A percentile compares a stretch with the other conserved stretches of the same genome.
These are phyloP conservation scores for Fusarium siculi DNA, from an alignment of 2,329 filamentous ascomycete species.

Conservation along the genomic window DNA sequence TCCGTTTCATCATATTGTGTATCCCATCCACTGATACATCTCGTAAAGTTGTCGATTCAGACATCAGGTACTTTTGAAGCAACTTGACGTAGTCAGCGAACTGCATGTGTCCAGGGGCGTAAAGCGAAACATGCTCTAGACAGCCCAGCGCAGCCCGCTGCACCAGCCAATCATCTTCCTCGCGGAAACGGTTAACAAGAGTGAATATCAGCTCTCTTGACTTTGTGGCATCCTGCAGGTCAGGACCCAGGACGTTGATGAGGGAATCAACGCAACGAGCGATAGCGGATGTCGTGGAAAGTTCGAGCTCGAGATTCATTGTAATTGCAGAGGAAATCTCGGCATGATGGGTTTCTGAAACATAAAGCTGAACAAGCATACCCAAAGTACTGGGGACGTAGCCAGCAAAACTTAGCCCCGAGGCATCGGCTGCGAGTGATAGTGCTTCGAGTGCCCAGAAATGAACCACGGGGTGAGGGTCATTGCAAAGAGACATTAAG, in stretches of 20 bases:
- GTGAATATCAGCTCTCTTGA: constrained; percentile 92
- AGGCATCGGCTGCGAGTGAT: constrained; percentile 87
- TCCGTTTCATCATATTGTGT: constrained; percentile 94
- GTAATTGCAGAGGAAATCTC: constrained; percentile 83
- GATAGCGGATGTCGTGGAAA: constrained; percentile 84
- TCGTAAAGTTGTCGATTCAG: constrained; percentile 73
- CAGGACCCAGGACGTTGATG: constrained; percentile 94
- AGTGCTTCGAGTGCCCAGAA: constrained; percentile 95
- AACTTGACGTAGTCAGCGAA: constrained; percentile 85
- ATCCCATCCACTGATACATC: constrained; percentile 88
- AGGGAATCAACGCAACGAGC: constrained; percentile 92
- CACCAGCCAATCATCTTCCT: constrained; percentile 76
- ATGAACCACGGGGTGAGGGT: constrained; percentile 94
- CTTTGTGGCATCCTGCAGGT: constrained; percentile 91
- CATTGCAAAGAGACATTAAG: constrained; percentile 96
- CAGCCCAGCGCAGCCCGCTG: constrained; percentile 83
- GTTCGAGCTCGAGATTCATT: constrained; percentile 89
- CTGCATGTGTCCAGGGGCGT: constrained; percentile 87
- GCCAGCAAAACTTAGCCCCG: constrained; percentile 88
- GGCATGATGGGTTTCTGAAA: constrained; percentile 88
- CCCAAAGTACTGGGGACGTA: constrained; percentile 92
- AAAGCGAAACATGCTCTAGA: constrained; percentile 90
- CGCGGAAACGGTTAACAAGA: constrained; percentile 83
- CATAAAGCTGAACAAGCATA: constrained; percentile 93
- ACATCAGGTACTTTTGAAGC: constrained; percentile 81